Evolutionary conservation across 805 yeast genomes (phyloP).

Genomic region (Torulaspora indica): DNA sequence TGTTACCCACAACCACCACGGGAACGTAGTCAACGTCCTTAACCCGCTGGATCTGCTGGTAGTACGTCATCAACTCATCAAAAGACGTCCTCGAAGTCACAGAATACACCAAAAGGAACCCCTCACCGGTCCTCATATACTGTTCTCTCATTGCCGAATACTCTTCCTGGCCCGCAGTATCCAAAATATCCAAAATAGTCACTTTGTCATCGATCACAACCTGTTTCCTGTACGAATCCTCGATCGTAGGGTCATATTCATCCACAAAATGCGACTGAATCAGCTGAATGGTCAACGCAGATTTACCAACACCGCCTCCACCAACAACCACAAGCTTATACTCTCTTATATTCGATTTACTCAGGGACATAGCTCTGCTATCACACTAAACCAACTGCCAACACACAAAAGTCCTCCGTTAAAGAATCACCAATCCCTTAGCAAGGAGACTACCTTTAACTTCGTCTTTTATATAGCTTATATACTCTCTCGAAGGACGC

Average conservation of each 20-base stretch:
- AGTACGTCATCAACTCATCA: conserved; percentile 76
- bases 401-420: no score
- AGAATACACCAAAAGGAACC: conserved; percentile 82
- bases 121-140: conserved; percentile 95
- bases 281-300: conserved; percentile 91
- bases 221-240: conserved; percentile 84
- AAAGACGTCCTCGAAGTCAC: conserved; percentile 81
- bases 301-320: conserved; percentile 98
- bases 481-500: neutral
- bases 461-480: neutral
- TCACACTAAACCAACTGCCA: no score
- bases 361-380: conserved; percentile 23
- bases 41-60: conserved; percentile 72
- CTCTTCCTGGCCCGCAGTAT: conserved; percentile 98
- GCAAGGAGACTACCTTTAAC: neutral
- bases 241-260: conserved; percentile 98
- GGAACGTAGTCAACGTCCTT: conserved; percentile 76
- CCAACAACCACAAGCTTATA: conserved; percentile 95
- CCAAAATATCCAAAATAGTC: conserved; percentile 79
- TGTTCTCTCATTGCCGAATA: conserved; percentile 91
- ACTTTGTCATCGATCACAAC: conserved; percentile 77
- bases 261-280: conserved; percentile 94
- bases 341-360: conserved; percentile 52
- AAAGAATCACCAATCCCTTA: neutral
- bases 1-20: conserved; percentile 72